These are phyloP conservation scores for Cubamyces sp. DNA, from an alignment of 768 basidiomycete genomes.

Conservation along the genomic window DNA sequence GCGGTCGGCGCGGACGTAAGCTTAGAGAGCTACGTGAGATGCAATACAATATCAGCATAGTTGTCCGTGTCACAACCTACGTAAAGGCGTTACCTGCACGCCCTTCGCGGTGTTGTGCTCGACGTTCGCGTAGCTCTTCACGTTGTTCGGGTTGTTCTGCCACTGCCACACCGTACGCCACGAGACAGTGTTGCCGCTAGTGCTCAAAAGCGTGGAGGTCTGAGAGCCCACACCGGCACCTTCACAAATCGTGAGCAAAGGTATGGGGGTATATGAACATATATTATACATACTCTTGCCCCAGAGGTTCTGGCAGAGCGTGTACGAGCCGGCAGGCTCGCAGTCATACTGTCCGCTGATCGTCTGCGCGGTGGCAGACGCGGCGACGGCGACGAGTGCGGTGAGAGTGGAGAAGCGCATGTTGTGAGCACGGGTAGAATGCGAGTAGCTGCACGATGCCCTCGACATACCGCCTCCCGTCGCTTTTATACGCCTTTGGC, in stretches of 20 bases:
- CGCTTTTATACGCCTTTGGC: not conserved
- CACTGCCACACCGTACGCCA: constrained; percentile 61
- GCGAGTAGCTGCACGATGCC: not conserved
- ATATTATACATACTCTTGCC: constrained; percentile 40
- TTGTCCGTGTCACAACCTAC: not conserved
- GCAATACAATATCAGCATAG: too few relatives aligned
- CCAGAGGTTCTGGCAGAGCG: constrained; percentile 64
- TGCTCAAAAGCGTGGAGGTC: constrained; percentile 48
- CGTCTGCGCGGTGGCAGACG: constrained; percentile 39
- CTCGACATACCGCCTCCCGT: not conserved
- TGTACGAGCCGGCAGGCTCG: constrained; percentile 49
- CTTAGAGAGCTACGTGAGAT: constrained; percentile 39
- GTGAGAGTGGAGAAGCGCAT: constrained; percentile 19
- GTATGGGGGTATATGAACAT: not conserved
- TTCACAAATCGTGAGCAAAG: constrained; percentile 22
- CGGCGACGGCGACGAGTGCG: constrained; percentile 19
- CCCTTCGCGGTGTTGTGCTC: constrained; percentile 50
- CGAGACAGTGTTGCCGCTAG: constrained; percentile 45
- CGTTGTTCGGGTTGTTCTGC: constrained; percentile 52
- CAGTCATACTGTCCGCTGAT: constrained; percentile 51
- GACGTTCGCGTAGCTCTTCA: constrained; percentile 64
- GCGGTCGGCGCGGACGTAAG: constrained; percentile 50
- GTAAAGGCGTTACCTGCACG: constrained; percentile 42
- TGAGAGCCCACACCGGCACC: constrained; percentile 52
- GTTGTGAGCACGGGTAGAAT: not conserved